Evolutionary conservation across 148 eudicot genomes (phyloP), one percentile per base, ranked within the genome.

Genomic region (Diospyros kaki): DNA sequence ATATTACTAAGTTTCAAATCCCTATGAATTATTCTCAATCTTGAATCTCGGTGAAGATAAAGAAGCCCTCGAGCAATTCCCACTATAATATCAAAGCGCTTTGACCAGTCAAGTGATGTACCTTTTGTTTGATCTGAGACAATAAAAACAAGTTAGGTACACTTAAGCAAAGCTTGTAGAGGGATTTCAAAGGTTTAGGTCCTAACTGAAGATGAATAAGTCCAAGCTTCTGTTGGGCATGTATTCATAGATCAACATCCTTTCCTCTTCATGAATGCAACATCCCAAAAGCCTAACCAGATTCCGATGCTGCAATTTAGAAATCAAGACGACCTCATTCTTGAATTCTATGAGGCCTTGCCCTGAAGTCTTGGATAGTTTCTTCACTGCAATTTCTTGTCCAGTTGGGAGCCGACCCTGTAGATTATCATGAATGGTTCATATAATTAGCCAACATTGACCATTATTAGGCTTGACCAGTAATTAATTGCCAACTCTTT

Each of bases 41-140:
- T 76, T 62, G 74, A 76, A 69, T 76, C 79, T 15, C 64, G 74
- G 53, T 77, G 79, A 51, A 77, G 79, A 42, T 70, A 77, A n/a
- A 77, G 66, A 69, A 77, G 60, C 4, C 74, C 79, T 53, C 69
- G 59, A 64, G 75, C 74, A 70, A 71, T 77, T 11, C 75, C 80
- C 56, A 55, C 65, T 4, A 77, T 71, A 13, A 77, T 71, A 39
- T 54, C 63, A 28, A 62, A 71, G 28, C 80, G 58, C 46, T 8
- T 64, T 45, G n/a, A 6, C 75, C 75, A 71, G n/a, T 28, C 41
- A 44, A 71, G 80, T 14, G 65, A 12, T 40, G 6, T 68, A 58
- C 58, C 42, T 66, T 41, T 68, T 68, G 73, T 28, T 18, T 68
- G 41, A 76, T 68, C 73, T 76, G 5, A 65, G 53, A 6, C 38